Percentiles rank a stretch among this genome's conserved stretches.
phyloP scores from a whole-genome alignment of 2,329 filamentous ascomycete species.

The Myriangium duriaei region DNA sequence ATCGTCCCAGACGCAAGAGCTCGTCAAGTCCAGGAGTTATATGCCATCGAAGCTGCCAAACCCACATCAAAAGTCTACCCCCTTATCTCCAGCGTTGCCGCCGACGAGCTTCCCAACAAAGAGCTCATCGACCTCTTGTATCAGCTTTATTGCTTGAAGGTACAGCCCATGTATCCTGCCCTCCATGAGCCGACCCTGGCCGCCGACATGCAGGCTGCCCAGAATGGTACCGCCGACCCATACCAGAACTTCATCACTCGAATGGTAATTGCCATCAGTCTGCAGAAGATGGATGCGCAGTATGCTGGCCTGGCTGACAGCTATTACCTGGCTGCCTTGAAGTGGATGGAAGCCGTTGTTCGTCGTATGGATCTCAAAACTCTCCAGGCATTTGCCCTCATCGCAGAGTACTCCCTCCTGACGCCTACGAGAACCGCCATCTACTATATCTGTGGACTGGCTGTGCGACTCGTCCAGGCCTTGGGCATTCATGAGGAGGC shows the following conservation, averaged over 20 bases:
- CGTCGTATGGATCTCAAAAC: slow-evolving; percentile 83
- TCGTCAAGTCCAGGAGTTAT: slow-evolving; percentile 55
- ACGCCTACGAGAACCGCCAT: slow-evolving; percentile 86
- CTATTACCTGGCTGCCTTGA: slow-evolving; percentile 84
- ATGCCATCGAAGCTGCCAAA: slow-evolving; percentile 51
- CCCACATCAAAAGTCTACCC: slow-evolving; percentile 74
- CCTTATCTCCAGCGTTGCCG: slow-evolving; percentile 74
- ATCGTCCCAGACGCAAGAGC: slow-evolving; percentile 67
- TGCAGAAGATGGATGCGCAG: slow-evolving; percentile 79
- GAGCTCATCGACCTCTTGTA: slow-evolving; percentile 66
- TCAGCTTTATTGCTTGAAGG: slow-evolving; percentile 77
- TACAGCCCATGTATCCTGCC: slow-evolving; percentile 76
- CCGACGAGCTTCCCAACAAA: slow-evolving; percentile 59
- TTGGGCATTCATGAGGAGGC: slow-evolving; percentile 80
- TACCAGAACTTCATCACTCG: slow-evolving; percentile 80
- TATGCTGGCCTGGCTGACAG: slow-evolving; percentile 92
- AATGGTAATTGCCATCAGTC: slow-evolving; percentile 86
- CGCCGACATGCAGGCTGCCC: slow-evolving; percentile 67
- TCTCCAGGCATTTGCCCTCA: slow-evolving; percentile 74
- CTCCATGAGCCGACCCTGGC: slow-evolving; percentile 74
- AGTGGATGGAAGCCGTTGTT: slow-evolving; percentile 69
- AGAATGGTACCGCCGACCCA: slow-evolving; percentile 55
- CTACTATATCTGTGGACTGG: slow-evolving; percentile 85
- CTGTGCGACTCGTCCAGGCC: slow-evolving; percentile 77
- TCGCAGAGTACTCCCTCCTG: slow-evolving; percentile 82